These are phyloP conservation scores for Ophiostoma sp. DNA, from an alignment of 2,329 filamentous ascomycete species.

Conservation along the genomic window DNA sequence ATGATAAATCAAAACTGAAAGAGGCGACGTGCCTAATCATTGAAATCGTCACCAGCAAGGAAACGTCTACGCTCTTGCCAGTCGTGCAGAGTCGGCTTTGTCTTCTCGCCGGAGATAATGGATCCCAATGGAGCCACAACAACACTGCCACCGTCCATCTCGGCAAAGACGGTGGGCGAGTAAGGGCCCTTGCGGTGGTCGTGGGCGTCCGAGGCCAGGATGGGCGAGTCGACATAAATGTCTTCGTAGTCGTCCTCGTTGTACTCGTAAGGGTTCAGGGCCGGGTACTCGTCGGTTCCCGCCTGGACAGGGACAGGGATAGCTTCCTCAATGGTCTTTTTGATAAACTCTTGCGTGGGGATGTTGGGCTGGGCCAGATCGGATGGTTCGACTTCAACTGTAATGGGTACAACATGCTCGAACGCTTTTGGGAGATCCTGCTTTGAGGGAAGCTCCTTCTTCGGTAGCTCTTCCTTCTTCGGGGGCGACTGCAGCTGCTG, in stretches of 20 bases:
- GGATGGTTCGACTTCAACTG: background rate
- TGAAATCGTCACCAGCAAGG: background rate
- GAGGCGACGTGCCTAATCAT: background rate
- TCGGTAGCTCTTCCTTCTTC: background rate
- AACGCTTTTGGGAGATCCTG: background rate
- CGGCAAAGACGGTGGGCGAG: conserved; percentile 23
- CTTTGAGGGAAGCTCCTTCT: background rate
- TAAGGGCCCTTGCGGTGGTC: background rate
- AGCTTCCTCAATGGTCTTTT: background rate
- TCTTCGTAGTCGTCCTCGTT: conserved; percentile 19
- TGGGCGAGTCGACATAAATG: background rate
- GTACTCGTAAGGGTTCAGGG: conserved; percentile 35
- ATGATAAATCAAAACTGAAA: background rate
- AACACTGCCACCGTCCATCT: conserved; percentile 16
- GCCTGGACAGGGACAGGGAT: background rate
- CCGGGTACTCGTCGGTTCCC: conserved; percentile 32
- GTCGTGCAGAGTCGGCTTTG: background rate
- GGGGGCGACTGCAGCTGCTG: background rate
- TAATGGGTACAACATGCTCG: background rate
- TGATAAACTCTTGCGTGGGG: background rate
- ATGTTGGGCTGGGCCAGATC: background rate
- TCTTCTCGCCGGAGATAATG: background rate
- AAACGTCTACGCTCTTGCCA: background rate
- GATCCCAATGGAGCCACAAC: background rate
- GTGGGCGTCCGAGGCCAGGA: background rate